These are phyloP conservation scores for Uronychia setigera DNA, from an alignment of 73 alveolate species.

Conservation along the genomic window DNA sequence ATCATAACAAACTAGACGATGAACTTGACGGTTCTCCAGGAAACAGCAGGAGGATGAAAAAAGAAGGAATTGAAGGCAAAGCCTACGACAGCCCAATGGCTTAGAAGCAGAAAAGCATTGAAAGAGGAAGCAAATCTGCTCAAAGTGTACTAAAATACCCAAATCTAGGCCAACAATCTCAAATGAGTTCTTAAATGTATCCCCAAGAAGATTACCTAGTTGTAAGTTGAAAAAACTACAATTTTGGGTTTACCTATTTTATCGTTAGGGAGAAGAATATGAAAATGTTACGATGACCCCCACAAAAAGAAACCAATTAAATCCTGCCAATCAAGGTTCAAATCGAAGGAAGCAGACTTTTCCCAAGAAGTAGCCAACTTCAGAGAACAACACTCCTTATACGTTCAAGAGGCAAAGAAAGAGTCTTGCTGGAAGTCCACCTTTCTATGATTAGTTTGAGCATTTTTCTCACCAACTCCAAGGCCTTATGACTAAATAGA, in stretches of 20 bases:
- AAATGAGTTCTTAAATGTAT: background rate
- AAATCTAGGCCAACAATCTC: background rate
- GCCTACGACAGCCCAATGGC: background rate
- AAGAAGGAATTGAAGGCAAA: background rate
- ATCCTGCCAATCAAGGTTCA: background rate
- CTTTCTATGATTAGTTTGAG: background rate
- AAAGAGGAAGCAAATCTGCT: background rate
- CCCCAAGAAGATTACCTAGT: background rate
- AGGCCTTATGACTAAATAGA: background rate
- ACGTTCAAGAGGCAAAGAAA: background rate
- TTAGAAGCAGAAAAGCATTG: background rate
- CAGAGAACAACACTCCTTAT: background rate
- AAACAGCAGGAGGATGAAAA: background rate
- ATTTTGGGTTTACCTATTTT: background rate
- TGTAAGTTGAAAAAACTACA: no score
- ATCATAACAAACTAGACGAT: background rate
- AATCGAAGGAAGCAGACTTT: background rate
- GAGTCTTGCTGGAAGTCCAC: background rate
- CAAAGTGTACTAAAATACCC: background rate
- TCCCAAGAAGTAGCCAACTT: background rate
- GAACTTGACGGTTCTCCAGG: background rate
- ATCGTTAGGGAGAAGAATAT: background rate
- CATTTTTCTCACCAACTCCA: background rate
- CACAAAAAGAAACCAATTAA: background rate
- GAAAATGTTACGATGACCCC: background rate